A percentile compares a stretch with the other conserved stretches of the same genome.
phyloP scores from a whole-genome alignment of 352 stramenopile genomes.

The Aphanomyces stellatus region DNA sequence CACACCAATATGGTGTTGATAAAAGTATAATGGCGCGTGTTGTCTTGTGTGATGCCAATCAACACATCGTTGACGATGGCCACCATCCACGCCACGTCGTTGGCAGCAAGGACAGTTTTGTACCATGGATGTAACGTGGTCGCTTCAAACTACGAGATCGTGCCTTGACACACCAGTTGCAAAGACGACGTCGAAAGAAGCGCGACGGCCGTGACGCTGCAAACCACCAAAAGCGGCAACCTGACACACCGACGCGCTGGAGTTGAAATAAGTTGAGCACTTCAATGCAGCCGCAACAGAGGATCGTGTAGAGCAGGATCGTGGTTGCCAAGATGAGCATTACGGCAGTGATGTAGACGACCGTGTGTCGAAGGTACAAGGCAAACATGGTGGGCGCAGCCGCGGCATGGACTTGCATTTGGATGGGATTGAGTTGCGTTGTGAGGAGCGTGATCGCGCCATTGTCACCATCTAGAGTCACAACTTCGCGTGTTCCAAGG shows the following conservation, averaged over 20 bases:
- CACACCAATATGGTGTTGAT: neutral
- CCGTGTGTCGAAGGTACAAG: neutral
- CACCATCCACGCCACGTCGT: conserved; percentile 1
- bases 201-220: neutral
- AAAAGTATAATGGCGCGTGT: neutral
- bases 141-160: neutral
- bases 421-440: neutral
- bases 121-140: neutral
- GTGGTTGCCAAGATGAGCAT: neutral
- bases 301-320: neutral
- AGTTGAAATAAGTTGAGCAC: conserved; percentile 6
- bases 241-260: neutral
- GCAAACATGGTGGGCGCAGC: neutral
- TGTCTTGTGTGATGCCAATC: neutral
- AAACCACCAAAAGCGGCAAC: conserved; percentile 2
- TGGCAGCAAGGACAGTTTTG: neutral
- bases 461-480: neutral
- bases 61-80: neutral
- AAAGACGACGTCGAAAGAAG: neutral
- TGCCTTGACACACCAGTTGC: neutral
- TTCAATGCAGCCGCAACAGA: neutral
- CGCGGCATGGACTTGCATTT: neutral
- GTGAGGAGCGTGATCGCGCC: neutral
- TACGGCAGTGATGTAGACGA: neutral
- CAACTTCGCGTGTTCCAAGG: neutral